phyloP scores from a whole-genome alignment of 2,329 filamentous ascomycete species.

The Diaporthe aspalathi region DNA sequence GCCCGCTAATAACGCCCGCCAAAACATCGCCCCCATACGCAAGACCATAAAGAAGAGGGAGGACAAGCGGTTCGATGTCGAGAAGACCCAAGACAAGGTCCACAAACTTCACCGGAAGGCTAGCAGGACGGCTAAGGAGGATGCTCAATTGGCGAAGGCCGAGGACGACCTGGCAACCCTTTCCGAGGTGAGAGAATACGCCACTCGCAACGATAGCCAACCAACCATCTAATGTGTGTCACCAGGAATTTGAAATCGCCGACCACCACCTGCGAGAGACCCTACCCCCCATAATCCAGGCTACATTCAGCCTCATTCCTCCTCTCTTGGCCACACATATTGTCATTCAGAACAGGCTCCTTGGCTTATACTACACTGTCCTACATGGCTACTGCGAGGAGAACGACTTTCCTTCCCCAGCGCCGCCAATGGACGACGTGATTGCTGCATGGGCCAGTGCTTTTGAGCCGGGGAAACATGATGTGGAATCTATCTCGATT shows the following conservation, averaged over 20 bases:
- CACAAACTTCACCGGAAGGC: conserved; percentile 77
- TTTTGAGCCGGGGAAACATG: conserved; percentile 72
- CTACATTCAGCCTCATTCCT: conserved; percentile 79
- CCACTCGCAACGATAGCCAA: background rate
- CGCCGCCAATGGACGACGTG: conserved; percentile 78
- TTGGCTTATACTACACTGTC: conserved; percentile 82
- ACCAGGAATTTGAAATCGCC: conserved; percentile 76
- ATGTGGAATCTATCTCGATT: conserved; percentile 73
- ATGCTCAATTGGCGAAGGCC: conserved; percentile 75
- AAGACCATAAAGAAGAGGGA: conserved; percentile 89
- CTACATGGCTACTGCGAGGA: conserved; percentile 79
- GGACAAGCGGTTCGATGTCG: conserved; percentile 84
- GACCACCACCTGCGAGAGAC: conserved; percentile 79
- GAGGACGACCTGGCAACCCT: conserved; percentile 76
- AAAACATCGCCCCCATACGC: conserved; percentile 76
- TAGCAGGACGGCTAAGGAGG: conserved; percentile 78
- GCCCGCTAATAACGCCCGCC: conserved; percentile 76
- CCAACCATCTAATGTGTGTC: conserved; percentile 34
- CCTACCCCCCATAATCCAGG: conserved; percentile 77
- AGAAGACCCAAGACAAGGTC: conserved; percentile 78
- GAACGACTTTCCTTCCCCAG: conserved; percentile 75
- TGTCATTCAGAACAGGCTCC: conserved; percentile 79
- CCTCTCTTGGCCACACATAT: conserved; percentile 77
- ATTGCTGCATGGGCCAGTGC: conserved; percentile 72
- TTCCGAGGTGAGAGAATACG: conserved; percentile 63